Percentiles rank a stretch among this genome's conserved stretches.
phyloP scores from a whole-genome alignment of 345 rosid genomes.

The Arabidopsis arenosa region DNA sequence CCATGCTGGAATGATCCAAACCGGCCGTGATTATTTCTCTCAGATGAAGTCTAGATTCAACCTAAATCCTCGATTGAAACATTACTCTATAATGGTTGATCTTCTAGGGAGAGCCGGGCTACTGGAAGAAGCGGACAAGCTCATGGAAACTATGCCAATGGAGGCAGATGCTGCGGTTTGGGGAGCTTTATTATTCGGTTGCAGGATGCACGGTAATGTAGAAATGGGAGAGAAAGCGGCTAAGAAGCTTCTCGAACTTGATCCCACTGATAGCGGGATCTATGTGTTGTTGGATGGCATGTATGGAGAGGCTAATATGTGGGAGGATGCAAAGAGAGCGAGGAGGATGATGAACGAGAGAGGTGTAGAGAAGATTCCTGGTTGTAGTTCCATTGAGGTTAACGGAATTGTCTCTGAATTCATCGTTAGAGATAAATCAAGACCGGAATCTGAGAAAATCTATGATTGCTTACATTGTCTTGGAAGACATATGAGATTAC shows the following conservation, averaged over 20 bases:
- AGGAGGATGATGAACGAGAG: constrained; percentile 72
- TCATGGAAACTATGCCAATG: constrained; percentile 74
- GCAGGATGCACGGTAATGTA: constrained; percentile 70
- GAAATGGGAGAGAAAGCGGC: constrained; percentile 75
- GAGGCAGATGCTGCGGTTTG: constrained; percentile 77
- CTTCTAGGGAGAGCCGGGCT: constrained; percentile 88
- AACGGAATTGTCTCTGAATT: constrained; percentile 67
- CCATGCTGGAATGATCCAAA: constrained; percentile 83
- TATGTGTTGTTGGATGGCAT: constrained; percentile 77
- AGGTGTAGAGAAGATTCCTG: constrained; percentile 82
- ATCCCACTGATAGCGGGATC: constrained; percentile 77
- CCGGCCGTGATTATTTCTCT: constrained; percentile 67
- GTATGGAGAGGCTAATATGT: constrained; percentile 79
- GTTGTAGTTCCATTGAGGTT: constrained; percentile 79
- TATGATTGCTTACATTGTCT: constrained; percentile 64
- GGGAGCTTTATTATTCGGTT: constrained; percentile 86
- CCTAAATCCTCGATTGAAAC: constrained; percentile 66
- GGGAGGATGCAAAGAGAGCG: constrained; percentile 66
- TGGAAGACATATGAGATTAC: constrained; percentile 44
- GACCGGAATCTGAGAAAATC: constrained; percentile 52
- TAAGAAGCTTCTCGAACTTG: constrained; percentile 75
- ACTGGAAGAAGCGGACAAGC: constrained; percentile 71
- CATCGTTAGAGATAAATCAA: constrained; percentile 73
- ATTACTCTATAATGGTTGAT: constrained; percentile 90
- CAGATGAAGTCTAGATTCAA: constrained; percentile 69